A percentile compares a stretch with the other conserved stretches of the same genome.
phyloP scores from a whole-genome alignment of 2,329 filamentous ascomycete genomes.

The Talaromyces sp. region DNA sequence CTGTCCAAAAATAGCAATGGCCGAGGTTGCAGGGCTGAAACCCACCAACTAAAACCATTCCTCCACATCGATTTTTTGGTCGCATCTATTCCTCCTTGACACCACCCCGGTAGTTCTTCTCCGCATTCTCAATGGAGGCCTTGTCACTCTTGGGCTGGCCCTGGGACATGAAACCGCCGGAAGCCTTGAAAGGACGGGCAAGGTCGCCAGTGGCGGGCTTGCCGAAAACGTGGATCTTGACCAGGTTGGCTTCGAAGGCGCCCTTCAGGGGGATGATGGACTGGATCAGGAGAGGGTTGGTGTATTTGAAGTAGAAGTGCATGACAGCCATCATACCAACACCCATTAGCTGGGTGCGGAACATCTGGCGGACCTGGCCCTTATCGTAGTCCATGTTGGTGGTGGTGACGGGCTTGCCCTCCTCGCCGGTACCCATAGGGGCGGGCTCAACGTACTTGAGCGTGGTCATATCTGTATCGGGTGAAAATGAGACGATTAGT shows the following conservation, averaged over 20 bases:
- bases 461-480: conserved; percentile 78
- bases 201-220: conserved; percentile 85
- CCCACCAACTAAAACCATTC: background rate
- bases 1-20: too few relatives aligned
- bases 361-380: conserved; percentile 77
- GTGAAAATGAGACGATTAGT: background rate
- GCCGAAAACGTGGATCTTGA: conserved; percentile 93
- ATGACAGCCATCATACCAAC: conserved; percentile 98
- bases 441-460: conserved; percentile 98
- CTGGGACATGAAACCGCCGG: conserved; percentile 75
- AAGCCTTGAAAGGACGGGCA: conserved; percentile 92
- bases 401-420: conserved; percentile 94
- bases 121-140: conserved; percentile 64
- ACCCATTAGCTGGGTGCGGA: conserved; percentile 93
- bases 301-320: conserved; percentile 99
- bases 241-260: conserved; percentile 89
- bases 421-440: conserved; percentile 88
- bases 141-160: conserved; percentile 84
- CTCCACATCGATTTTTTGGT: background rate
- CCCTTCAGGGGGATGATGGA: conserved; percentile 97
- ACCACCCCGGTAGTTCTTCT: conserved; percentile 54
- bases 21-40: too few relatives aligned
- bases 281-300: conserved; percentile 97
- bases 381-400: conserved; percentile 95
- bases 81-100: conserved; percentile 52